Percentiles rank a stretch among this genome's conserved stretches.
Conservation (phyloP, 441 rosid species). For the Erysimum cheiri region DNA sequence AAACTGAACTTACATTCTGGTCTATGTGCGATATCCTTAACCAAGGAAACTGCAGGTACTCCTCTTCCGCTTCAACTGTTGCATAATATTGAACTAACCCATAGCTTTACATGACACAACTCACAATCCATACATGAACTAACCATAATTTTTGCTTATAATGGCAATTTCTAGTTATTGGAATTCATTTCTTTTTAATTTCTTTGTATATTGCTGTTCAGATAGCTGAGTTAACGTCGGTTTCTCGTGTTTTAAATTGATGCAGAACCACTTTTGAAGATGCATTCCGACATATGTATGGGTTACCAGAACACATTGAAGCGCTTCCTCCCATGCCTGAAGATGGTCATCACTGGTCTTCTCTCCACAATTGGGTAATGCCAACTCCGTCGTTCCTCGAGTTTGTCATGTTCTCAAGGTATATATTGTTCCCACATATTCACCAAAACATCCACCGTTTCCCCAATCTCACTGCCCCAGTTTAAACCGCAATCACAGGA, state of each 20-base stretch:
- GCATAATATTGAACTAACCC: constrained; percentile 2
- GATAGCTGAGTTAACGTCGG: constrained; percentile 3
- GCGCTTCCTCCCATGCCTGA: constrained; percentile 98
- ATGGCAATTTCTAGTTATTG: neutral
- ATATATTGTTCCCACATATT: constrained; percentile 8
- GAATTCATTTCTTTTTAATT: neutral
- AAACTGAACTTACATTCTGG: constrained; percentile 77
- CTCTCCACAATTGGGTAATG: constrained; percentile 98
- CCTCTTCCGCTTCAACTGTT: constrained; percentile 27
- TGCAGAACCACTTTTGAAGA: constrained; percentile 80
- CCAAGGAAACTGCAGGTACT: constrained; percentile 92
- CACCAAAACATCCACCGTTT: constrained; percentile 7
- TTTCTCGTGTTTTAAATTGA: constrained; percentile 31
- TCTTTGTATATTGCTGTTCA: neutral
- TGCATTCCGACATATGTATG: constrained; percentile 85
- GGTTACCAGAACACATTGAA: constrained; percentile 68
- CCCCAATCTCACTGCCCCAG: constrained; percentile 13
- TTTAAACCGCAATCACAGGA: constrained; percentile 56
- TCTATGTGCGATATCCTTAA: constrained; percentile 92
- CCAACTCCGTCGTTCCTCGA: constrained; percentile 96
- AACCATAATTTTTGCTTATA: constrained; percentile 10
- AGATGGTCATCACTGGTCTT: constrained; percentile 92
- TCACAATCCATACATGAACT: neutral
- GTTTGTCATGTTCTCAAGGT: constrained; percentile 93
- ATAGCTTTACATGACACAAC: neutral